phyloP scores from a whole-genome alignment of 345 rosid species.

The Salix viminalis region DNA sequence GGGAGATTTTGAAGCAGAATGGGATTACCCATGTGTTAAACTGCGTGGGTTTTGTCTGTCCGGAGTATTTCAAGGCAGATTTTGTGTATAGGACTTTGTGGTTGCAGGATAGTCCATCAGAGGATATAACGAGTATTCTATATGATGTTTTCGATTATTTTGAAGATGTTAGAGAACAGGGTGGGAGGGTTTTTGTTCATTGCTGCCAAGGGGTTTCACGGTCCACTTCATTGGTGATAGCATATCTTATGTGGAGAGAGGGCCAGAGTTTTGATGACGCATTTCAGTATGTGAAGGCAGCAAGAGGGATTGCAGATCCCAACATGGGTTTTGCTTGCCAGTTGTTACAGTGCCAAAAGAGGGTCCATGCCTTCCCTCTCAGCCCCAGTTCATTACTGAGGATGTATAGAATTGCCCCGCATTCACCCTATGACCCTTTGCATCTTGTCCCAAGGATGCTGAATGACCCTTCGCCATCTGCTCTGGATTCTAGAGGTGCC shows the following conservation, averaged over 20 bases:
- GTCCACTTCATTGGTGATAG: constrained; percentile 96
- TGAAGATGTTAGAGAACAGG: constrained; percentile 92
- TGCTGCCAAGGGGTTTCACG: constrained; percentile 98
- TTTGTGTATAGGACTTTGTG: constrained; percentile 90
- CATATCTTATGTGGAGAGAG: constrained; percentile 98
- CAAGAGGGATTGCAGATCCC: constrained; percentile 96
- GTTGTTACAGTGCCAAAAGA: constrained; percentile 91
- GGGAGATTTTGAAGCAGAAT: constrained; percentile 67
- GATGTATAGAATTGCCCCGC: constrained; percentile 89
- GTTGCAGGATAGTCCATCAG: constrained; percentile 98
- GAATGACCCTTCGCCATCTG: constrained; percentile 73
- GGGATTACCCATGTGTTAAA: constrained; percentile 91
- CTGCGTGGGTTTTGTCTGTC: constrained; percentile 97
- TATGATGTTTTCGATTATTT: constrained; percentile 98
- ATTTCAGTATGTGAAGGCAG: constrained; percentile 91
- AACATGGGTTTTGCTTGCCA: constrained; percentile 99
- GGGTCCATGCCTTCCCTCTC: constrained; percentile 95
- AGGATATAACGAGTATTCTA: constrained; percentile 95
- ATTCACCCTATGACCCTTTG: constrained; percentile 95
- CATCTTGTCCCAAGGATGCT: constrained; percentile 95
- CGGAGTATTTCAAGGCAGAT: constrained; percentile 87
- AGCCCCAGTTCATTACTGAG: constrained; percentile 95
- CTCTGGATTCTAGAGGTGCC: constrained; percentile 96
- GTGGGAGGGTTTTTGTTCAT: constrained; percentile 93
- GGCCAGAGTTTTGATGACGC: constrained; percentile 99